phyloP scores from a whole-genome alignment of 495 filamentous ascomycete species.

The Lindgomyces ingoldianus region DNA sequence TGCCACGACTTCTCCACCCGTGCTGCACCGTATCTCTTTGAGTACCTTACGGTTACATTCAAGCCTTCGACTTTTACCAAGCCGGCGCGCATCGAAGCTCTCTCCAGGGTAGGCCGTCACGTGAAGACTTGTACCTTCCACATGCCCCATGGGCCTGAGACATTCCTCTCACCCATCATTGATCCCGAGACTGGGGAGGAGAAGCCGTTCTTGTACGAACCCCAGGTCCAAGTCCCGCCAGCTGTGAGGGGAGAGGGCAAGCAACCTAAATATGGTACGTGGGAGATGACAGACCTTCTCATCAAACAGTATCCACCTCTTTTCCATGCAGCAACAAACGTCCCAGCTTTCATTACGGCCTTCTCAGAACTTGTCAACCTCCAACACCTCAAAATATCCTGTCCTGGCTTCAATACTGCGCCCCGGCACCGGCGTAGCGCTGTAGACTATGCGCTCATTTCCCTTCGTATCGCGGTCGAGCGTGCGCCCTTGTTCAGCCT shows the following conservation, averaged over 20 bases:
- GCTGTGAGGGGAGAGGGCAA: slow-evolving; percentile 33
- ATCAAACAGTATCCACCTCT: slow-evolving; percentile 78
- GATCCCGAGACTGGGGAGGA: slow-evolving; percentile 70
- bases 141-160: slow-evolving; percentile 67
- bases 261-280: slow-evolving; percentile 66
- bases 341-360: slow-evolving; percentile 72
- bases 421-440: slow-evolving; percentile 70
- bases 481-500: slow-evolving; percentile 61
- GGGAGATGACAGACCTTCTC: slow-evolving; percentile 65
- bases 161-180: slow-evolving; percentile 74
- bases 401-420: slow-evolving; percentile 65
- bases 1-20: slow-evolving; percentile 55
- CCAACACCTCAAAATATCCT: slow-evolving; percentile 67
- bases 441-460: slow-evolving; percentile 81
- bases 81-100: slow-evolving; percentile 64
- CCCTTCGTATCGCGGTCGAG: slow-evolving; percentile 73
- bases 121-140: slow-evolving; percentile 69
- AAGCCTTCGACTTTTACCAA: slow-evolving; percentile 68
- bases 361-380: slow-evolving; percentile 64
- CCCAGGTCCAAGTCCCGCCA: slow-evolving; percentile 53
- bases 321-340: slow-evolving; percentile 83
- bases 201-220: slow-evolving; percentile 71
- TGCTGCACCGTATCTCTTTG: slow-evolving; percentile 54
- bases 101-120: slow-evolving; percentile 71
- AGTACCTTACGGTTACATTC: slow-evolving; percentile 62